phyloP scores from a whole-genome alignment of 2,329 filamentous ascomycete genomes.

The Fusarium pilosicola region DNA sequence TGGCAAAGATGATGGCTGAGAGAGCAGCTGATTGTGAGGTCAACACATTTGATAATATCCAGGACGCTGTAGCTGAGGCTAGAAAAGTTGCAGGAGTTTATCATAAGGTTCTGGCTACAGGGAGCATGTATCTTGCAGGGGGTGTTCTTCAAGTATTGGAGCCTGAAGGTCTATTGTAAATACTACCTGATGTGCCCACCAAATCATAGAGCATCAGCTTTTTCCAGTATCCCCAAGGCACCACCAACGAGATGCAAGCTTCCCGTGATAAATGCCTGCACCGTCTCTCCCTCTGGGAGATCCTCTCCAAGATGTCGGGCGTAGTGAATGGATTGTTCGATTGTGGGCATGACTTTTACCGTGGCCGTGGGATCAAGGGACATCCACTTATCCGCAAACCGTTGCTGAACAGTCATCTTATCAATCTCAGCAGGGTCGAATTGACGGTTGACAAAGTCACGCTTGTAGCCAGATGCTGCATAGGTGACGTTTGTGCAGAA shows the following conservation, averaged over 20 bases:
- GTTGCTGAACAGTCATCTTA: conserved; percentile 62
- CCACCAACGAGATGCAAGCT: conserved; percentile 72
- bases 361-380: conserved; percentile 58
- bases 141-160: conserved; percentile 79
- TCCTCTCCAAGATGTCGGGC: conserved; percentile 52
- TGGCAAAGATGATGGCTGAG: conserved; percentile 69
- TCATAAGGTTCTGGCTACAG: conserved; percentile 78
- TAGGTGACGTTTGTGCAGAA: conserved; percentile 83
- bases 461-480: conserved; percentile 61
- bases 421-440: conserved; percentile 62
- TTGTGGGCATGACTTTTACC: conserved; percentile 60
- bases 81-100: conserved; percentile 54
- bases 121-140: conserved; percentile 86
- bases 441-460: conserved; percentile 67
- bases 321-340: conserved; percentile 64
- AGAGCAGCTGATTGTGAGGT: conserved; percentile 59
- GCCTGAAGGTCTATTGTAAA: conserved; percentile 52
- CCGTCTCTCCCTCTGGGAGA: conserved; percentile 47
- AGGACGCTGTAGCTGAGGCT: conserved; percentile 72
- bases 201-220: conserved; percentile 54
- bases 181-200: background rate
- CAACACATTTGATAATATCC: conserved; percentile 72
- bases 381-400: conserved; percentile 63
- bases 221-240: conserved; percentile 60
- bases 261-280: conserved; percentile 67